Base-by-base conservation (phyloP, 371 early-diverging fungal species). In the Conidiobolus incongruus region DNA sequence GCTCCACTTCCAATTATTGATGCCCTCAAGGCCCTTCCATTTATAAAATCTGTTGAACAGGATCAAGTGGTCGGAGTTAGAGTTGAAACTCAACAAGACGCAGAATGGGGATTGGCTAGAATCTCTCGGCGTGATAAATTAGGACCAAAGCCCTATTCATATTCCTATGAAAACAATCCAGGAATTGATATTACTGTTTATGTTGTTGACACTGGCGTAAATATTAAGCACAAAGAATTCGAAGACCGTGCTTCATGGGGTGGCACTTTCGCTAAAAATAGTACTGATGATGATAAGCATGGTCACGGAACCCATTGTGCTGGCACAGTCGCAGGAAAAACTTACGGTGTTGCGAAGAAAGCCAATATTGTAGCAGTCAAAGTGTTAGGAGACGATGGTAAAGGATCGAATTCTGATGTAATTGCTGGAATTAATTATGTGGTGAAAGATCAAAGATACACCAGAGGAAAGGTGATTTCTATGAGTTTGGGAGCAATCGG, bases 301-400 rank as follows among this genome's bases (percentile, higher is more conserved):
- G 89, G 89, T 29, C 88, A 88, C 49, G 82, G 90, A 35, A 88
- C 96, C 19, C 98, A 98, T 57, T 87, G 86, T 43, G 88, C 95
- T 4, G 98, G 94, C 49, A 89, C 89, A n/a, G n/a, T n/a, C n/a
- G n/a, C n/a, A n/a, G n/a, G n/a, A n/a, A n/a, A n/a, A n/a, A n/a
- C n/a, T n/a, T 83, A 68, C 55, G 97, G 95, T 59, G 81, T 96
- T 17, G 83, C 94, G 53, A 94, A 93, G 64, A 70, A 79, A 45
- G 83, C 87, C 11, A 64, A 71, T 8, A 65, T 93, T 28, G 79
- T 91, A n/a, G 92, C 91, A 4, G 83, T 96, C 53, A 94, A 94
- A 66, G 92, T 93, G 16, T 63, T 93, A 46, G 64, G 80, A 44
- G 68, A 78, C 47, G 80, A 78, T 55, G 88, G 88, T 28, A 78